phyloP scores from a whole-genome alignment of 352 stramenopile species.

The Thalassiosira mediterranea region DNA sequence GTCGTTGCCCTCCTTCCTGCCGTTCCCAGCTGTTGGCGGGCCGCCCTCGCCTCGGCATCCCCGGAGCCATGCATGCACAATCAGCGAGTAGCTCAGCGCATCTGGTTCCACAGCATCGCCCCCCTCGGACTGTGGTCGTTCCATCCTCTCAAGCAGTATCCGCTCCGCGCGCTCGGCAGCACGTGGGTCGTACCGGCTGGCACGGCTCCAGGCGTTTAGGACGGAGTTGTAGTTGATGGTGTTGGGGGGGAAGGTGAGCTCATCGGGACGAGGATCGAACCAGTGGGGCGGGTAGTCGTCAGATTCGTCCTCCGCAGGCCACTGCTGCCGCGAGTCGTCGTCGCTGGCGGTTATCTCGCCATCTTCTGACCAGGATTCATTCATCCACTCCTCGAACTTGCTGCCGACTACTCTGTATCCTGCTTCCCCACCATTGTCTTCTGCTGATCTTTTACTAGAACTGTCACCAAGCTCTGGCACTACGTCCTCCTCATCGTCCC shows the following conservation, averaged over 20 bases:
- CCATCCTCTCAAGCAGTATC: constrained; percentile 58
- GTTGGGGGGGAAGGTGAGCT: constrained; percentile 63
- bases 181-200: constrained; percentile 44
- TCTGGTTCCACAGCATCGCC: constrained; percentile 70
- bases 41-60: constrained; percentile 33
- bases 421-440: constrained; percentile 28
- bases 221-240: constrained; percentile 77
- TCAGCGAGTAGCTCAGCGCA: constrained; percentile 68
- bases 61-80: constrained; percentile 66
- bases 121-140: constrained; percentile 30
- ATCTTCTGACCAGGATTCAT: constrained; percentile 11
- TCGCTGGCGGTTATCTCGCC: not conserved
- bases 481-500: constrained; percentile 16
- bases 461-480: constrained; percentile 24
- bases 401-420: constrained; percentile 6
- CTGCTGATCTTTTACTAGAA: no score
- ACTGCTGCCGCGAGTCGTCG: no score
- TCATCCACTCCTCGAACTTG: constrained; percentile 21
- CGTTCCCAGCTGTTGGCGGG: not conserved
- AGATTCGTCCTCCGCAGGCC: not conserved
- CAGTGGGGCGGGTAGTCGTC: constrained; percentile 25
- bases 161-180: constrained; percentile 38
- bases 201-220: constrained; percentile 63
- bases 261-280: constrained; percentile 50
- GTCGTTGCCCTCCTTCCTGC: constrained; percentile 28